Percentiles rank a stretch among this genome's conserved stretches.
Evolutionary conservation across 208 protist genomes (phyloP).

Genomic region (Leishmania martiniquensis): DNA sequence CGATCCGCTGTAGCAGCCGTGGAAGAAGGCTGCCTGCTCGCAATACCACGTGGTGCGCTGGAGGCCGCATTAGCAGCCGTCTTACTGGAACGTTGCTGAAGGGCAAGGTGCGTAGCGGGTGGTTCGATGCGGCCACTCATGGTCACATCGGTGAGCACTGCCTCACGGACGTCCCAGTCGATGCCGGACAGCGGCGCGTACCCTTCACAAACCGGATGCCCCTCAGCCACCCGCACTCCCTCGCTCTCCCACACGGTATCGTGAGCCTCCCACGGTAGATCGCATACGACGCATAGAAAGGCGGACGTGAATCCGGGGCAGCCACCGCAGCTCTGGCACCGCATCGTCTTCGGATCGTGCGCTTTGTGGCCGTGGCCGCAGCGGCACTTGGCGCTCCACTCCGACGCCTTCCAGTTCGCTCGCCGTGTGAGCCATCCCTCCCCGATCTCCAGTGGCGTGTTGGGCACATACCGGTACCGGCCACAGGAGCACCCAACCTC

Average conservation of each 20-base stretch:
- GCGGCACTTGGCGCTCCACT: slow-evolving; percentile 82
- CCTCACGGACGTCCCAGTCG: slow-evolving; percentile 67
- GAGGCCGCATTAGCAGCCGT: neutral
- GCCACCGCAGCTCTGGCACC: slow-evolving; percentile 45
- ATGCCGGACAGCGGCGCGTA: slow-evolving; percentile 74
- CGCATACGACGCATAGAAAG: slow-evolving; percentile 87
- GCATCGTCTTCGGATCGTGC: slow-evolving; percentile 53
- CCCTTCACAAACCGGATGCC: slow-evolving; percentile 57
- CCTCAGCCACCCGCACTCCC: slow-evolving; percentile 37
- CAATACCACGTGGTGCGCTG: neutral
- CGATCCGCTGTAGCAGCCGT: neutral
- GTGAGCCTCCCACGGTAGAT: slow-evolving; percentile 84
- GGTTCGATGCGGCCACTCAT: slow-evolving; percentile 50
- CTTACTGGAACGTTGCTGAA: neutral
- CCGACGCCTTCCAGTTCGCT: slow-evolving; percentile 53
- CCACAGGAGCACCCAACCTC: slow-evolving; percentile 53
- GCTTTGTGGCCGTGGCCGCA: slow-evolving; percentile 70
- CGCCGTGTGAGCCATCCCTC: slow-evolving; percentile 81
- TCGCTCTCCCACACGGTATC: slow-evolving; percentile 81
- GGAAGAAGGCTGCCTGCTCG: neutral
- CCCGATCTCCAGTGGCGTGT: slow-evolving; percentile 87
- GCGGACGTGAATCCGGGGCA: slow-evolving; percentile 58
- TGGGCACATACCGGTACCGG: slow-evolving; percentile 82
- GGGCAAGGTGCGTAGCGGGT: slow-evolving; percentile 11
- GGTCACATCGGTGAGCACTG: slow-evolving; percentile 64